Base-by-base conservation (phyloP, 441 rosid species). In the Pelargonium myrrhifolium region DNA sequence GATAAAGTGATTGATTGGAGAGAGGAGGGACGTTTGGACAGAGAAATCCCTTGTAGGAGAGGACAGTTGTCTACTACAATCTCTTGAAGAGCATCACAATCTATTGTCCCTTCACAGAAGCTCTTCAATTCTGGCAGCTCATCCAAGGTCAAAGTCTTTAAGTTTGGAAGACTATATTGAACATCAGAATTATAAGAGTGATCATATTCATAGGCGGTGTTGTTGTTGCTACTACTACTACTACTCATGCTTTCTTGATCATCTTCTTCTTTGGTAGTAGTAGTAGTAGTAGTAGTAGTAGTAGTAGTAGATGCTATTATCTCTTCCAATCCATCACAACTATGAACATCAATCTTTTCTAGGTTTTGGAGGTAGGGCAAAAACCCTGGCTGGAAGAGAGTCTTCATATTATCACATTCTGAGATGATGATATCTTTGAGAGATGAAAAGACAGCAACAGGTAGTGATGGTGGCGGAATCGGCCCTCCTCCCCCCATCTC, bases 41-140 rank as follows among this genome's bases (percentile, higher is more conserved):
- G 1, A 17, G 75, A 70, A 2, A 78, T 42, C 56, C 72, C 55
- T 68, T 67, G 61, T 20, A 75, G 67, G n/a, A n/a, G n/a, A n/a
- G n/a, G n/a, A n/a, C n/a, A n/a, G n/a, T n/a, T n/a, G n/a, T n/a
- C n/a, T n/a, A n/a, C n/a, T n/a, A n/a, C n/a, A n/a, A n/a, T n/a
- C n/a, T n/a, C n/a, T n/a, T n/a, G n/a, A n/a, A n/a, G n/a, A n/a
- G n/a, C n/a, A n/a, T n/a, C n/a, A n/a, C n/a, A n/a, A n/a, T n/a
- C n/a, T n/a, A n/a, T n/a, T n/a, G n/a, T n/a, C n/a, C 51, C 37
- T 63, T 20, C 11, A 7, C 76, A 72, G 15, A 72, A 67, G 60
- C 58, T 62, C 55, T 67, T 3, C 14, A 75, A 14, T 10, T 67
- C 2, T 8, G 76, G 80, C 1, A 75, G 35, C 4, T 22, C 0